Evolutionary conservation across 1,284 basidiomycete genomes (phyloP), one percentile per base, ranked within the genome.

Genomic region (Cutaneotrichosporon arboriforme): DNA sequence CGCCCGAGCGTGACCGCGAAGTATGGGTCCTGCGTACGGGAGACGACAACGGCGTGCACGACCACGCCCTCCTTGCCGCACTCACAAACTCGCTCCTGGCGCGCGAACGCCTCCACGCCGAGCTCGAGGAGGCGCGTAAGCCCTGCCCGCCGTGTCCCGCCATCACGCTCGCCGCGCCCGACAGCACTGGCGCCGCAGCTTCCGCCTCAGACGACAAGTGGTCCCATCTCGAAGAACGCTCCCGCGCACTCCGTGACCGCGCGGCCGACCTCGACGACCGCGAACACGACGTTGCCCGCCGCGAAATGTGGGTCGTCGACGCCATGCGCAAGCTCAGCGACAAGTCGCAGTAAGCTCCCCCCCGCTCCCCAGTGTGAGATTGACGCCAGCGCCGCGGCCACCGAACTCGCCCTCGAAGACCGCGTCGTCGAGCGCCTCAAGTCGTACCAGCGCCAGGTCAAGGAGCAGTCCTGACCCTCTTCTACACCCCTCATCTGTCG

Each of bases 271-370:
- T 73, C 4, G 69, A 69, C 48, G 69, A 67, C 52, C 56, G 71
- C 46, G 71, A 73, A 54, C 55, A 55, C 20, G 63, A 68, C 14
- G 70, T 73, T 12, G 54, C 44, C 1, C 61, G 62, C 44, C 60
- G 71, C 42, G 69, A 73, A 54, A 64, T 64, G 51, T 72, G 71
- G 71, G 70, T 73, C 8, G 61, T 73, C 0, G 67, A 70, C 33
- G 67, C 67, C 49, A 70, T 73, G 64, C 62, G 59, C 51, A 68
- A 71, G 55, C 60, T 72, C 46, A 65, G 60, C 46, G 69, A 72
- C 26, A 66, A 66, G 48, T 52, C 67, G 17, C 67, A 67, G 71
- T 70, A 31, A 59, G 63, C 55, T 7, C 26, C 10, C 26, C 26
- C 5, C 5, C 26, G 26, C 10, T 31, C 10, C 20, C n/a, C n/a